Base-by-base conservation (phyloP, 352 stramenopile genomes). In the Phytophthora nicotianae region DNA sequence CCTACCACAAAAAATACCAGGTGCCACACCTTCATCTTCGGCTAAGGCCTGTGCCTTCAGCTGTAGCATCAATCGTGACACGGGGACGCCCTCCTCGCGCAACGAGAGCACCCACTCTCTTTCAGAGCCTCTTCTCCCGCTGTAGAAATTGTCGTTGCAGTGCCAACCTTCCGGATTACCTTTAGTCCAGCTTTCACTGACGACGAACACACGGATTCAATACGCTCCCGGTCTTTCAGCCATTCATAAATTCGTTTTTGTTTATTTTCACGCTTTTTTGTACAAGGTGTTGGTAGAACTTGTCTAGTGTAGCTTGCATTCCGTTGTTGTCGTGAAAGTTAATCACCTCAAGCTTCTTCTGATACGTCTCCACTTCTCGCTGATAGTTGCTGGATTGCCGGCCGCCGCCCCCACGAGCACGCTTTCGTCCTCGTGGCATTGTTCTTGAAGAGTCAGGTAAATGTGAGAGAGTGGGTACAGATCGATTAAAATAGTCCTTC, bases 61-160 rank as follows among this genome's bases (percentile, higher is more conserved):
- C 38, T 50, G 50, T 24, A 58, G 5, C 38, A 50, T 50, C 13
- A 58, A 16, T 3, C 38, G 1, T 3, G 50, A 58, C 8, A 50
- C n/a, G n/a, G n/a, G n/a, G n/a, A n/a, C n/a, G n/a, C n/a, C n/a
- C n/a, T n/a, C n/a, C n/a, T n/a, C n/a, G n/a, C n/a, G n/a, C n/a
- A n/a, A n/a, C n/a, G n/a, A n/a, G n/a, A n/a, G n/a, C n/a, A n/a
- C n/a, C n/a, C n/a, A n/a, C n/a, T n/a, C n/a, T n/a, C n/a, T n/a
- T 26, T 8, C 16, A 58, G 10, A 9, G 23, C 11, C 43, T 50
- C 21, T 24, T 35, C 43, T 7, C 43, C 14, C 13, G 43, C 43
- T 6, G 43, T 24, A 11, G 43, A 50, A 50, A 50, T 50, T 2
- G 14, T 38, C 11, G 43, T 50, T 20, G 11, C 43, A 16, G 23